phyloP scores from a whole-genome alignment of 805 yeast genomes.

The Cyberlindnera euphorbiae region DNA sequence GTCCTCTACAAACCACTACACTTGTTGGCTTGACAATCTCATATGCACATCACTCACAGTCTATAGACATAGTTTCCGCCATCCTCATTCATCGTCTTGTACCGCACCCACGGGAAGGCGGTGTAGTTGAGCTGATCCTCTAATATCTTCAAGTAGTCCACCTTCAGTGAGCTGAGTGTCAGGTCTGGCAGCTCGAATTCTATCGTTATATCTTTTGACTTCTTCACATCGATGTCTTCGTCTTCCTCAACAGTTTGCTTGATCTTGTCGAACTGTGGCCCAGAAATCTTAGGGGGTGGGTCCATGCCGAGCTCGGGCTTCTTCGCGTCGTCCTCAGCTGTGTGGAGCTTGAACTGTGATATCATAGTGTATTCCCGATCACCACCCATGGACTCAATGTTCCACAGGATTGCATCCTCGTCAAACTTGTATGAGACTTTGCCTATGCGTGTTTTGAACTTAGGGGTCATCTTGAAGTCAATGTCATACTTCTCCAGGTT shows the following conservation, averaged over 20 bases:
- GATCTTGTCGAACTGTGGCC: conserved; percentile 22
- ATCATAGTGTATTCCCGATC: conserved; percentile 48
- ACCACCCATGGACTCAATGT: conserved; percentile 62
- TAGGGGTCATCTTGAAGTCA: conserved; percentile 46
- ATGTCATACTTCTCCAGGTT: conserved; percentile 36
- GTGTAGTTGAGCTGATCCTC: conserved; percentile 56
- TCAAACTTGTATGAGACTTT: conserved; percentile 69
- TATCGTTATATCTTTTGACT: conserved; percentile 36
- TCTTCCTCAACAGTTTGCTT: conserved; percentile 14
- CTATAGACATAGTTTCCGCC: conserved; percentile 21
- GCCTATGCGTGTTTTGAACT: conserved; percentile 70
- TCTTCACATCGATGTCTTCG: conserved; percentile 3
- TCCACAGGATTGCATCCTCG: conserved; percentile 67
- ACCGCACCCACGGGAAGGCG: conserved; percentile 77
- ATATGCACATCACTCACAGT: no score
- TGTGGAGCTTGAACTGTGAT: conserved; percentile 39
- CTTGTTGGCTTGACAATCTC: no score
- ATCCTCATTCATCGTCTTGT: conserved; percentile 40
- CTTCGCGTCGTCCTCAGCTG: conserved; percentile 22
- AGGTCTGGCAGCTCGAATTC: conserved; percentile 61
- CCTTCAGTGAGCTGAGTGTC: conserved; percentile 61
- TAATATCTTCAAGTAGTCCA: conserved; percentile 60
- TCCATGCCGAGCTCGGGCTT: conserved; percentile 22
- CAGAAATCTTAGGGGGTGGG: conserved; percentile 23
- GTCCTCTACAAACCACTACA: no score